These are phyloP conservation scores for Fusarium musae DNA, from an alignment of 2,329 filamentous ascomycete genomes.

Conservation along the genomic window DNA sequence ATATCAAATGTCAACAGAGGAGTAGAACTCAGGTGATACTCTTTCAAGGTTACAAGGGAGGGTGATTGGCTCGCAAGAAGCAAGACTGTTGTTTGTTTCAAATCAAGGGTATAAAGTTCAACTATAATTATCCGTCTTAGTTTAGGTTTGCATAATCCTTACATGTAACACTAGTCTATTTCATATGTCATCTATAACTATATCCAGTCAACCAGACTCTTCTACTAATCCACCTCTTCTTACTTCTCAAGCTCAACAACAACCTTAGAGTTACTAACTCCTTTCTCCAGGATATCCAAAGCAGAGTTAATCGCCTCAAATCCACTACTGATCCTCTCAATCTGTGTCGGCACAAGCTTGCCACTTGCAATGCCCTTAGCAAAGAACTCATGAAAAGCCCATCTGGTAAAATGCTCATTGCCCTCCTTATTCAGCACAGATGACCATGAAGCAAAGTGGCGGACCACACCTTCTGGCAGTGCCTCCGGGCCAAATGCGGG, in stretches of 20 bases:
- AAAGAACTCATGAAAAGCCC: neutral
- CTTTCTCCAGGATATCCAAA: neutral
- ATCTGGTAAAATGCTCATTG: neutral
- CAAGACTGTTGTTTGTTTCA: neutral
- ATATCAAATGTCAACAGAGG: too few species aligned
- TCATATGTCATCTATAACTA: too few species aligned
- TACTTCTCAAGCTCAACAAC: neutral
- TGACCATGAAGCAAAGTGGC: neutral
- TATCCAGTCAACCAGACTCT: too few species aligned
- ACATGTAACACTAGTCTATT: neutral
- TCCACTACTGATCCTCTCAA: neutral
- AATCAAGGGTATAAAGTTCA: neutral
- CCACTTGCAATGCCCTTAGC: neutral
- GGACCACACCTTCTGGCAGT: neutral
- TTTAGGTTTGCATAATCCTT: too few species aligned
- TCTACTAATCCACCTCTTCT: too few species aligned
- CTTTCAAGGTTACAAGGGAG: neutral
- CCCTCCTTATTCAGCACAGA: neutral
- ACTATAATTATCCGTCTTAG: accelerated
- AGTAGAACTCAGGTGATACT: accelerated
- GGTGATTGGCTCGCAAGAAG: accelerated
- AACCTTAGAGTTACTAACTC: neutral
- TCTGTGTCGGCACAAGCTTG: neutral
- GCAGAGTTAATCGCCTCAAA: neutral
- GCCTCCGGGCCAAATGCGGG: neutral